Evolutionary conservation across 306 rosid genomes (phyloP), one percentile per base, ranked within the genome.

Genomic region (Benincasa hispida): DNA sequence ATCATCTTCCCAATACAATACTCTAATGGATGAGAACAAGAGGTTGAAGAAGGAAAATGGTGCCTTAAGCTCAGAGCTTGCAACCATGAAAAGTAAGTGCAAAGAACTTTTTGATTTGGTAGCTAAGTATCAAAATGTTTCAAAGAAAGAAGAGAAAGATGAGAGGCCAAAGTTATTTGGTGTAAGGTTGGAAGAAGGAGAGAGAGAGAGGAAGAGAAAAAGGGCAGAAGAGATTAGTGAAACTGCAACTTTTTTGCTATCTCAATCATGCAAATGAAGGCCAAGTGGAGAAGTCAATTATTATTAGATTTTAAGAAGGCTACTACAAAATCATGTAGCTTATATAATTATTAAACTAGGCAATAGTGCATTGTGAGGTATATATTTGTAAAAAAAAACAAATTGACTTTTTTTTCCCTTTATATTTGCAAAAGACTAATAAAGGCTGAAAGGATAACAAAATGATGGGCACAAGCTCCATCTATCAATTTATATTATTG

Each of bases 121-220:
- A 81, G 83, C 85, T 0, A 90, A 63, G 82, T 59, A 75, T 76
- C 79, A 80, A 42, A 78, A 50, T 8, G 17, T n/a, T 19, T 35
- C 42, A 19, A 55, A 74, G 19, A 61, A 87, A 21, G 77, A 88
- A 30, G 76, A 67, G 22, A 76, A 74, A 22, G 87, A 86, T 59
- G 83, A 82, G 12, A 86, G 88, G 82, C 96, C 93, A 66, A 88
- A 85, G 93, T 72, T 93, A 60, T 93, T 93, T 83, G 98, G 98
- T 0, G 98, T 93, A 70, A 91, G 90, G 48, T 60, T 93, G 30
- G 96, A 93, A 32, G 96, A 80, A 34, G 93, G 92, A 57, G 90
- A 88, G 60, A 84, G 81, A 75, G 85, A 74, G 15, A 77, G 84
- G 67, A 91, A 93, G 85, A 93, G 89, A 63, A 87, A 87, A 78